phyloP scores from a whole-genome alignment of 768 basidiomycete species.

The Psilocybe cubensis region DNA sequence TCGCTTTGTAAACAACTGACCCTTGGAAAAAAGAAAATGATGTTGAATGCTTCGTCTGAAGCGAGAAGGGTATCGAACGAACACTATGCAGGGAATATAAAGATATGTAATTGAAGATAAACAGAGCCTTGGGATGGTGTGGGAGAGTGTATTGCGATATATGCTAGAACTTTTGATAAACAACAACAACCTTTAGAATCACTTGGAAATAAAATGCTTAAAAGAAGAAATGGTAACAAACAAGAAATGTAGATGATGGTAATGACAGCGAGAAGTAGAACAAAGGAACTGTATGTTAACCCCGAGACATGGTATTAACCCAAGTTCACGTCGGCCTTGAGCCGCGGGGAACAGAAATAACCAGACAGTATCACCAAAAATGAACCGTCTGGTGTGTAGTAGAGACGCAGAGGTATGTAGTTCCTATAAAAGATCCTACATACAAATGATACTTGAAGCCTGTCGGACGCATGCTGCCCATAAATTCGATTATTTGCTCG shows the following conservation, averaged over 20 bases:
- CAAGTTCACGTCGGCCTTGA: conserved; percentile 25
- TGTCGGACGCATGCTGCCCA: conserved; percentile 10
- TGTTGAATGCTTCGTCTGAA: neutral
- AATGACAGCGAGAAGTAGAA: conserved; percentile 2
- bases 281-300: conserved; percentile 5
- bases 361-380: conserved; percentile 2
- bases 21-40: neutral
- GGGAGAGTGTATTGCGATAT: conserved; percentile 1
- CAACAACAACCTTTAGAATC: neutral
- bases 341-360: conserved; percentile 16
- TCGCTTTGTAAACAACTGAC: neutral
- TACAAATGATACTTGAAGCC: conserved; percentile 14
- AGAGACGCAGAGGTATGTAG: neutral
- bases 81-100: conserved; percentile 17
- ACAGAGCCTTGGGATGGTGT: conserved; percentile 5
- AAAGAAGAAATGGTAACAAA: conserved; percentile 3
- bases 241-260: conserved; percentile 13
- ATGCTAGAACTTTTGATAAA: neutral
- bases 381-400: conserved; percentile 1
- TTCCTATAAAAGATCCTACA: conserved; percentile 16
- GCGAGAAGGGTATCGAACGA: neutral
- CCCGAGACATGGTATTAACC: conserved; percentile 15
- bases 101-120: conserved; percentile 9
- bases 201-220: neutral
- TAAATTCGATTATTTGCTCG: conserved; percentile 9